Evolutionary conservation across 2,329 filamentous ascomycete species (phyloP).

Genomic region (Alternaria ventricosa): DNA sequence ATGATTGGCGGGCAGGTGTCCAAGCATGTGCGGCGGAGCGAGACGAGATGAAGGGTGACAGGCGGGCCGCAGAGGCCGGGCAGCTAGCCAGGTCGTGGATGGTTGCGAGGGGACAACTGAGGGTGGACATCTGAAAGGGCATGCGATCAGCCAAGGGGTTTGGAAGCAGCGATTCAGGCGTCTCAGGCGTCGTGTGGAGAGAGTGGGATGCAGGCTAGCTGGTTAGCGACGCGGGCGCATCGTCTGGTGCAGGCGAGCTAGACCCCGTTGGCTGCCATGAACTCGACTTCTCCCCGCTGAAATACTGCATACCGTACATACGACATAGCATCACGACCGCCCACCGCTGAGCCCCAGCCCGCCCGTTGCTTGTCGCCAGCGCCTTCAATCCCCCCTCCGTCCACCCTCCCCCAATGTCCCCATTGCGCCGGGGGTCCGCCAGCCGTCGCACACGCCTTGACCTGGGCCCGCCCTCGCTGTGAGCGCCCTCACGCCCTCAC

Average conservation of each 20-base stretch:
- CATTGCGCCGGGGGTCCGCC: constrained; percentile 30
- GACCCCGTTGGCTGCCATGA: neutral
- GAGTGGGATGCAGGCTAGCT: neutral
- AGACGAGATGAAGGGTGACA: neutral
- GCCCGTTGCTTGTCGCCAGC: neutral
- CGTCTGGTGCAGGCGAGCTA: neutral
- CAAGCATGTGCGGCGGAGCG: neutral
- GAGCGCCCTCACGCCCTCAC: neutral
- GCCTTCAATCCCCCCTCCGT: neutral
- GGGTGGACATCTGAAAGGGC: neutral
- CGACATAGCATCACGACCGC: neutral
- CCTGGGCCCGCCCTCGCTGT: constrained; percentile 14
- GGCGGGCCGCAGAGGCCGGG: neutral
- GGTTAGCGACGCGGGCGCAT: neutral
- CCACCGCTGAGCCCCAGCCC: neutral
- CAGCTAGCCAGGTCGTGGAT: neutral
- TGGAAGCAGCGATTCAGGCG: neutral
- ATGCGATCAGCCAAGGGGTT: neutral
- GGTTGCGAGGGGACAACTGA: neutral
- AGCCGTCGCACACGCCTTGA: constrained; percentile 25
- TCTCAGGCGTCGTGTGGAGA: neutral
- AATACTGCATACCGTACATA: neutral
- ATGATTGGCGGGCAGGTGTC: neutral
- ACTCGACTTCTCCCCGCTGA: constrained; percentile 3
- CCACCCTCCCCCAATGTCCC: constrained; percentile 17